Conservation (phyloP, 164 flowering plant species). For the Kingdonia uniflora region DNA sequence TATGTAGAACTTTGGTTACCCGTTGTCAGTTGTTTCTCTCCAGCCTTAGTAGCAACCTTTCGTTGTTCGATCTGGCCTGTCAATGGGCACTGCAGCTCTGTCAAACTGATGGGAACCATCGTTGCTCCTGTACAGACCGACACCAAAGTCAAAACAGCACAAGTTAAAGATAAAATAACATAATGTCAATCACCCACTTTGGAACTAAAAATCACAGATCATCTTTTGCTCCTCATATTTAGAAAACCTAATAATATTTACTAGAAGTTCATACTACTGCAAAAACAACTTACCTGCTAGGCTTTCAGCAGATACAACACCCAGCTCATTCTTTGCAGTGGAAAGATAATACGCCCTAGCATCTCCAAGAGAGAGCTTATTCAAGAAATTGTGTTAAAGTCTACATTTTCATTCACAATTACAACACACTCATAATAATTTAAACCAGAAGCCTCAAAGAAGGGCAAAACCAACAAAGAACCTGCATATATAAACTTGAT, state of each 20-base stretch:
- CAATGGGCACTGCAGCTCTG: conserved; percentile 94
- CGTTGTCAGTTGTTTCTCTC: conserved; percentile 14
- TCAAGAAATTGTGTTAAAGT: conserved; percentile 20
- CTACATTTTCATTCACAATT: too few species aligned
- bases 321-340: conserved; percentile 90
- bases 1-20: not conserved
- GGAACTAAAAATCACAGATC: not conserved
- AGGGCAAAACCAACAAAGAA: too few species aligned
- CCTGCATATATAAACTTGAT: too few species aligned
- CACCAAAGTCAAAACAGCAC: not conserved
- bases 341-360: conserved; percentile 91
- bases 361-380: conserved; percentile 95
- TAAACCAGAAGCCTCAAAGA: not conserved
- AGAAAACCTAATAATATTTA: not conserved
- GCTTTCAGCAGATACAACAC: conserved; percentile 96
- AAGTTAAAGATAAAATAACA: not conserved
- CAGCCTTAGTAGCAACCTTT: conserved; percentile 78
- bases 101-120: conserved; percentile 91
- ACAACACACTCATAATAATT: not conserved
- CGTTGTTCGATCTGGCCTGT: conserved; percentile 80
- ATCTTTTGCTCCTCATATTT: not conserved
- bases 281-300: conserved; percentile 44
- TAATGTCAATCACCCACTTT: not conserved
- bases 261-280: not conserved
- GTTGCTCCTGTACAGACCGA: conserved; percentile 40